Evolutionary conservation across 2,329 filamentous ascomycete genomes (phyloP), one percentile per base, ranked within the genome.

Genomic region (Neopestalotiopsis clavispora): DNA sequence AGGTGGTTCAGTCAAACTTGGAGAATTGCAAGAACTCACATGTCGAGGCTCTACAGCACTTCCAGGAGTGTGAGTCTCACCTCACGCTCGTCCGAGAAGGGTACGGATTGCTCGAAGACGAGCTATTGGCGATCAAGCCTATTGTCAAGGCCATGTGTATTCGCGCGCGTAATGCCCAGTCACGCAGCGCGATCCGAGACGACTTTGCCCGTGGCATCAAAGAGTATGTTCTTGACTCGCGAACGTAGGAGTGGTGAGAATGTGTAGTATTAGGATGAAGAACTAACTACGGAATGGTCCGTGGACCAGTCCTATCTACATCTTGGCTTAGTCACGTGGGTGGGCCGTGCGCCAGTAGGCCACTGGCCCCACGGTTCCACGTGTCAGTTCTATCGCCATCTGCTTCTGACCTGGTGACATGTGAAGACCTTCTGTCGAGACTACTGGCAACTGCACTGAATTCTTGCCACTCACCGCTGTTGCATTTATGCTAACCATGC

Each of bases 171-270:
- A 92, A 91, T 65, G 74, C 84, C 0, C 89, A 88, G 68, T 86
- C 87, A 0, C 85, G 84, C 66, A 73, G 73, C 0, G 84, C 83
- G 0, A 90, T 91, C 45, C 84, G 86, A 72, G 75, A 81, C 13
- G 88, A 91, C 66, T 91, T 90, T 74, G 87, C 87, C 1, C 79
- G 82, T 62, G 89, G 89, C 0, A 86, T 91, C 66, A 38, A 45
- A n/a, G 32, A 40, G 60, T 63, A 23, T 23, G 23, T 23, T 23
- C n/a, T n/a, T n/a, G n/a, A n/a, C n/a, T n/a, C n/a, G n/a, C n/a
- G n/a, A n/a, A n/a, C n/a, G n/a, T n/a, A n/a, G n/a, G n/a, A n/a
- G n/a, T n/a, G n/a, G n/a, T n/a, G n/a, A n/a, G n/a, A n/a, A n/a
- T n/a, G n/a, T n/a, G n/a, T n/a, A n/a, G n/a, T n/a, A n/a, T n/a